phyloP scores from a whole-genome alignment of 2,329 filamentous ascomycete genomes.

The Stemphylium lycopersici region DNA sequence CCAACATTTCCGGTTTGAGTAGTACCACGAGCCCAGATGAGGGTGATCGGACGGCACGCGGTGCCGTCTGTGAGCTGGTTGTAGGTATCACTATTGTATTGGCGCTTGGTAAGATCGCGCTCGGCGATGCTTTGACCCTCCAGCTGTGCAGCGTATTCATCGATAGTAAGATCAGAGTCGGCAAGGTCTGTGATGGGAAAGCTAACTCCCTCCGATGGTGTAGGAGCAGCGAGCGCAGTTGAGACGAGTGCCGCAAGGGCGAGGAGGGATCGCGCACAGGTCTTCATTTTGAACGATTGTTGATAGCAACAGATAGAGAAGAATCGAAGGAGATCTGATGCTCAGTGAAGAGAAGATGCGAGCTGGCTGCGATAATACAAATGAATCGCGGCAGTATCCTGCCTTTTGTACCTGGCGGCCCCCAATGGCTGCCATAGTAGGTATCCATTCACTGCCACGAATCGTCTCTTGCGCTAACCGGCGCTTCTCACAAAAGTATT shows the following conservation, averaged over 20 bases:
- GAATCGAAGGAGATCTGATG: neutral
- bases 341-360: neutral
- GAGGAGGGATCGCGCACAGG: slow-evolving; percentile 21
- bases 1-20: slow-evolving; percentile 61
- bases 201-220: slow-evolving; percentile 24
- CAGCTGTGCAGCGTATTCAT: slow-evolving; percentile 32
- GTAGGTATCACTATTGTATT: slow-evolving; percentile 33
- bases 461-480: slow-evolving; percentile 2
- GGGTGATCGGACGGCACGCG: slow-evolving; percentile 55
- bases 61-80: slow-evolving; percentile 42
- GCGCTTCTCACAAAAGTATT: slow-evolving; percentile 2
- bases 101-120: slow-evolving; percentile 24
- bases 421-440: neutral
- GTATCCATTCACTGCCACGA: neutral
- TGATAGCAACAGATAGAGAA: neutral
- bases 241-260: slow-evolving; percentile 24
- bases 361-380: slow-evolving; percentile 1
- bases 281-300: slow-evolving; percentile 26
- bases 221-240: slow-evolving; percentile 23
- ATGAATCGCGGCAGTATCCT: neutral
- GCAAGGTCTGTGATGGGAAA: slow-evolving; percentile 37
- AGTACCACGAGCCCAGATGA: slow-evolving; percentile 64
- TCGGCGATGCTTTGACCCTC: slow-evolving; percentile 17
- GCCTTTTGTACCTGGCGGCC: slow-evolving; percentile 12
- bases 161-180: slow-evolving; percentile 29